A percentile compares a stretch with the other conserved stretches of the same genome.
Evolutionary conservation across 352 stramenopile species (phyloP).

Genomic region (Globisporangium cylindrosporum): DNA sequence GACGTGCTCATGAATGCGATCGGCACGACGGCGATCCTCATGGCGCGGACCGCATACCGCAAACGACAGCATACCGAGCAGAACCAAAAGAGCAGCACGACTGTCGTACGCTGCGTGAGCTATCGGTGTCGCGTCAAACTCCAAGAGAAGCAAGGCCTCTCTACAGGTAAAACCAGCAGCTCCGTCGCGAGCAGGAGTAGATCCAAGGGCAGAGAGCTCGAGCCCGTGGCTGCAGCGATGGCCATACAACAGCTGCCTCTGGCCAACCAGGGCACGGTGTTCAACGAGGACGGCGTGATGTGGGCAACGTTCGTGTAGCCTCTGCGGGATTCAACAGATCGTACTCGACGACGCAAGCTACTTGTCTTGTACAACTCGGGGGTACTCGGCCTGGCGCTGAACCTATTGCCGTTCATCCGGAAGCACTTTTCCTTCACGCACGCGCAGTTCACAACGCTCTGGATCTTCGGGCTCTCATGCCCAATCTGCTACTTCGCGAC

Average conservation of each 20-base stretch:
- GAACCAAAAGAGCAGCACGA: constrained; percentile 1
- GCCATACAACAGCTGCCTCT: neutral
- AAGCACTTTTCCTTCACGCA: neutral
- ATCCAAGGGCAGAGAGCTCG: neutral
- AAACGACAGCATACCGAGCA: constrained; percentile 5
- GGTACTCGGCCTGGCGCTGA: neutral
- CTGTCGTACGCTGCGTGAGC: constrained; percentile 21
- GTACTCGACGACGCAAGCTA: neutral
- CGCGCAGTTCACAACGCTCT: neutral
- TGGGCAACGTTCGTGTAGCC: neutral
- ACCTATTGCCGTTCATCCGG: constrained; percentile 4
- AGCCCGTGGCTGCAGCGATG: neutral
- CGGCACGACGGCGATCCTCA: constrained; percentile 10
- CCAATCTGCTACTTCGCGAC: neutral
- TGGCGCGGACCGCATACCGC: constrained; percentile 14
- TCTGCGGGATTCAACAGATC: neutral
- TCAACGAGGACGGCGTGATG: constrained; percentile 2
- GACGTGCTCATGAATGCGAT: constrained; percentile 16
- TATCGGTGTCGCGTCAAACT: constrained; percentile 20
- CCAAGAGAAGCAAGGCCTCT: neutral
- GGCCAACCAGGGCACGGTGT: neutral
- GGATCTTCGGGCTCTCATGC: neutral
- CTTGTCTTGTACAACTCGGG: neutral
- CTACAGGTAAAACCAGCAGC: neutral
- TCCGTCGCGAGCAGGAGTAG: neutral